Evolutionary conservation across 495 filamentous ascomycete genomes (phyloP).

Genomic region (Xylaria sp.): DNA sequence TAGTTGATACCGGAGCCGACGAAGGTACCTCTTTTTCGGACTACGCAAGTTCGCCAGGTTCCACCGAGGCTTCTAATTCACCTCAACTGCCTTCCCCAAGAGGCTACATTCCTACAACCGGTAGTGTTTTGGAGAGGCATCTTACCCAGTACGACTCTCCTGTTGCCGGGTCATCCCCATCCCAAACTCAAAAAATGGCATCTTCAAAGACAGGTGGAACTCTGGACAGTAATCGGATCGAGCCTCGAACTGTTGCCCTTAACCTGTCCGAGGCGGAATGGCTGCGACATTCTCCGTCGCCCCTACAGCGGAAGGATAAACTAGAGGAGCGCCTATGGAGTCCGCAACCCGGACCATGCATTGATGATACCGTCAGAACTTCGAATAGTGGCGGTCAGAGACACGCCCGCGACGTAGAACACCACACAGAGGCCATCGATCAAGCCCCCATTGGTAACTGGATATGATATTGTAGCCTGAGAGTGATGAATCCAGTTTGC

Average conservation of each 20-base stretch:
- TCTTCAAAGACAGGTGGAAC: constrained; percentile 15
- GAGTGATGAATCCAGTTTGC: not conserved
- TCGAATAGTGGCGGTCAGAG: constrained; percentile 2
- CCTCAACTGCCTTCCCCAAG: constrained; percentile 39
- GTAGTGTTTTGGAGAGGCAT: constrained; percentile 44
- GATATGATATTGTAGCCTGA: constrained; percentile 29
- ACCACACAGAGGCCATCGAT: not conserved
- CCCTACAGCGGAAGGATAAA: constrained; percentile 27
- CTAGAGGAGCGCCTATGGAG: constrained; percentile 30
- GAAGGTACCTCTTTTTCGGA: constrained; percentile 43
- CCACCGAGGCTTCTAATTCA: constrained; percentile 34
- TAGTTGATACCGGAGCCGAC: constrained; percentile 26
- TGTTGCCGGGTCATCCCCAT: constrained; percentile 30
- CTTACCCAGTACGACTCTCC: constrained; percentile 39
- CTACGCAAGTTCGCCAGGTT: constrained; percentile 43
- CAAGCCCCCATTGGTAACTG: constrained; percentile 35
- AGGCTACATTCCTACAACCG: constrained; percentile 45
- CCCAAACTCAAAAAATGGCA: constrained; percentile 24
- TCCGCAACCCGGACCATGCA: constrained; percentile 21
- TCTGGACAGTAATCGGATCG: not conserved
- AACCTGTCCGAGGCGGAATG: constrained; percentile 48
- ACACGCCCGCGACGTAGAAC: not conserved
- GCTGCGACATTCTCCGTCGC: constrained; percentile 49
- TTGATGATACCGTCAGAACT: not conserved
- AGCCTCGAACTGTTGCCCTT: constrained; percentile 26